These are phyloP conservation scores for Ceratocystis variospora DNA, from an alignment of 2,329 filamentous ascomycete genomes.

Conservation along the genomic window DNA sequence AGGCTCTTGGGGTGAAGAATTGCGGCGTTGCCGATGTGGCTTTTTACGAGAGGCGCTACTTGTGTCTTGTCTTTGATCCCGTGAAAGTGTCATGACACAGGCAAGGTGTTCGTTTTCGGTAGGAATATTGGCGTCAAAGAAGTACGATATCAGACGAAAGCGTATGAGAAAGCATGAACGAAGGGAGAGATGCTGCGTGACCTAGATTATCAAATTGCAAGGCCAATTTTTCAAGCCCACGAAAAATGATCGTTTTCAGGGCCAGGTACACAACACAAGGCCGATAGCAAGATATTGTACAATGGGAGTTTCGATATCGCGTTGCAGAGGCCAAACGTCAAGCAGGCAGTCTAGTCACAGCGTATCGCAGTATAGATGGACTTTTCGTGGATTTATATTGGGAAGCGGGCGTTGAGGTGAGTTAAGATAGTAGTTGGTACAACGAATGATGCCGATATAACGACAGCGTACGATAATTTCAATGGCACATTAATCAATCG, in stretches of 20 bases:
- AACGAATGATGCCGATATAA: neutral
- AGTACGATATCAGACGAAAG: neutral
- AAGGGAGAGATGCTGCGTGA: neutral
- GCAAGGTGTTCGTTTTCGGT: neutral
- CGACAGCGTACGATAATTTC: neutral
- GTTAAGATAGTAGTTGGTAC: neutral
- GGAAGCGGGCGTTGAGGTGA: neutral
- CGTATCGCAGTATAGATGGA: no score
- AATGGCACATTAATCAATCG: neutral
- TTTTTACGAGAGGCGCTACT: neutral
- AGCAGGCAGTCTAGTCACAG: no score
- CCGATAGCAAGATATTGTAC: no score
- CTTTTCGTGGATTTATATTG: no score
- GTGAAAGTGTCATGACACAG: constrained; percentile 4
- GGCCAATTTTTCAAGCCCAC: neutral
- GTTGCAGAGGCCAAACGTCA: no score
- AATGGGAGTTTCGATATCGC: no score
- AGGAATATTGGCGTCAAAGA: neutral
- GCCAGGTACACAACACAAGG: neutral
- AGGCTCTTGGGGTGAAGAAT: neutral
- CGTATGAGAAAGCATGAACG: neutral
- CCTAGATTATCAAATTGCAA: neutral
- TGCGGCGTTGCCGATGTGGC: neutral
- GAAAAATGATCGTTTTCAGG: neutral
- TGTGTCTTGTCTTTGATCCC: constrained; percentile 6